Evolutionary conservation across 306 rosid species (phyloP).

Genomic region (Astragalus membranaceus): DNA sequence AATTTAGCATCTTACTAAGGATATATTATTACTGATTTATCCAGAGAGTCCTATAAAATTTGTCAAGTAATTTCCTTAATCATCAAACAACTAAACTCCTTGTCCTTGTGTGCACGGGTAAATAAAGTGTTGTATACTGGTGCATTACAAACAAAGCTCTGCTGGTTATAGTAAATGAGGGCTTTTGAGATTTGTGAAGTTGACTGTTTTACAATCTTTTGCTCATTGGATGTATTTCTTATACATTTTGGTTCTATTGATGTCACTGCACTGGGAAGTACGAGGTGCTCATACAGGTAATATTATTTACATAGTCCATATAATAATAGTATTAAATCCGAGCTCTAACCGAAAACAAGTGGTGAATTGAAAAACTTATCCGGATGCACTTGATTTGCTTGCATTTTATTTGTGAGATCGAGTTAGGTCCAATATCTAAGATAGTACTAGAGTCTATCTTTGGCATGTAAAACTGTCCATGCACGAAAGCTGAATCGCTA

Average conservation of each 20-base stretch:
- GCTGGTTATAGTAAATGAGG: slow-evolving; percentile 13
- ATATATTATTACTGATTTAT: slow-evolving; percentile 8
- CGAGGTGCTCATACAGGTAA: slow-evolving; percentile 95
- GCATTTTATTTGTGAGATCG: too few species aligned
- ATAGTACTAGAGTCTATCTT: too few species aligned
- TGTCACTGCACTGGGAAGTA: slow-evolving; percentile 34
- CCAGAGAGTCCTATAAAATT: too few species aligned
- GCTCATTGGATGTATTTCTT: background rate
- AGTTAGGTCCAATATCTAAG: too few species aligned
- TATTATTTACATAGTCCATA: background rate
- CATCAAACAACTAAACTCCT: too few species aligned
- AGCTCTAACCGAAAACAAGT: background rate
- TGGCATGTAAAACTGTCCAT: too few species aligned
- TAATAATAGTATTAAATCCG: background rate
- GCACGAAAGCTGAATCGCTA: too few species aligned
- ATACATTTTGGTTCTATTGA: background rate
- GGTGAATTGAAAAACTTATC: background rate
- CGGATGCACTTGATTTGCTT: background rate
- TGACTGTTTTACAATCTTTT: background rate
- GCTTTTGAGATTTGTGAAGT: slow-evolving; percentile 1
- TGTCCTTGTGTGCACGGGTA: too few species aligned
- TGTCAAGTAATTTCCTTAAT: too few species aligned
- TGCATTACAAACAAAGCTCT: too few species aligned
- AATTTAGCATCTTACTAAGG: background rate
- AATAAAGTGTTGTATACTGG: too few species aligned